Evolutionary conservation across 345 rosid species (phyloP), one percentile per base, ranked within the genome.

Genomic region (Eucalyptus urophylla): DNA sequence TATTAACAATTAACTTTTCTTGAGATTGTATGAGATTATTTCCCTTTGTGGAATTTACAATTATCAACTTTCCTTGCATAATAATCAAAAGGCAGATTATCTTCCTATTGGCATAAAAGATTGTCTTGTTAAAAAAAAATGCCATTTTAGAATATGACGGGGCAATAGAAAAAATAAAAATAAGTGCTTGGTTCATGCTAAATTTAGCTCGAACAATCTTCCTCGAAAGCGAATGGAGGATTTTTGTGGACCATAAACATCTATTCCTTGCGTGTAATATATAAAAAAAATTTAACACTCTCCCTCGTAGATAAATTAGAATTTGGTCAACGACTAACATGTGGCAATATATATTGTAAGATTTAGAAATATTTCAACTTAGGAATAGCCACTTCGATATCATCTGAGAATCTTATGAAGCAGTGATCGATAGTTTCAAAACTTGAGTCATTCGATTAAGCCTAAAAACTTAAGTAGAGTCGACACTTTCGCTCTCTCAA

Each of bases 401-500:
- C 76, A n/a, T 14, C 0, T n/a, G 1, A 65, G 14, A 65, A n/a
- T 14, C 14, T 65, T n/a, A 9, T 15, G 76, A 65, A 8, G 15
- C 0, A 7, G 5, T 62, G 37, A 15, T 2, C 3, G 16, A 14
- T 5, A 0, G 0, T 65, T 29, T 15, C 5, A 14, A 65, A 65
- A n/a, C 76, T n/a, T 0, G 37, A 65, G 76, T 65, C 4, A 27
- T 27, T 60, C 0, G 1, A 4, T 60, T 60, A 60, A 60, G 67
- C 67, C 31, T 6, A 60, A 60, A 65, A 65, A 65, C 19, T 14
- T 65, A 65, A 65, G 2, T 3, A 11, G 8, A 27, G 31, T 13
- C 3, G 1, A 62, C n/a, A 29, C 76, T 33, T n/a, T 65, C 0
- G 0, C 21, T n/a, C 40, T n/a, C 76, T n/a, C 0, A 15, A n/a